Evolutionary conservation across 2,329 filamentous ascomycete species (phyloP), one percentile per base, ranked within the genome.

Genomic region (Monosporascus sp.): DNA sequence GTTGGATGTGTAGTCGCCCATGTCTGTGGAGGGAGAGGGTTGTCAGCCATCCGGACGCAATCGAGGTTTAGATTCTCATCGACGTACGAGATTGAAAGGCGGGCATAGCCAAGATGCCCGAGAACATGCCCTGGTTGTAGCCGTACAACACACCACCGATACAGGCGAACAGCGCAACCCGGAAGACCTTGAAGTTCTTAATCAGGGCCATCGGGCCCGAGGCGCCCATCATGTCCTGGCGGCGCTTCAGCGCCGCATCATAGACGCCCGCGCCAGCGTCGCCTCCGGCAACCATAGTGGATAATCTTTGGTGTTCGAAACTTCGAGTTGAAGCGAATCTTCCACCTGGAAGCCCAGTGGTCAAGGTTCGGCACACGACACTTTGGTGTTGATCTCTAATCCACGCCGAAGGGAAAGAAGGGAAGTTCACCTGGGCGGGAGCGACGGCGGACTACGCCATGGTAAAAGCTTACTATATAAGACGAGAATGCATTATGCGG

Each of bases 111-210:
- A 84, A 67, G 7, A 91, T 82, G 24, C 87, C 87, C n/a, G 82
- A 83, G 71, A 90, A 89, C 71, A 90, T 86, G 60, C 87, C 88
- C 66, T 90, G 85, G 64, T 91, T 90, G 71, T 90, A 91, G 20
- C 88, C 86, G 66, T 88, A 83, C 1, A 84, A 70, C 2, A 84
- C 72, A 50, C 83, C 82, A 20, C 83, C 83, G 43, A 86, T 81
- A 56, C 82, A 85, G 7, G 83, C 82, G 64, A 86, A 86, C 43
- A 79, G 71, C 2, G 82, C 81, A 54, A 85, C 78, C n/a, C 77
- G 71, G 59, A 83, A 82, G 17, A 86, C 82, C 44, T 77, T 80
- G 62, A 77, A 78, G 62, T 85, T 86, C 67, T 82, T 84, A 16
- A 84, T 64, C 44, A 85, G 52, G 24, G 73, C 74, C 50, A 61